Evolutionary conservation across 2,329 filamentous ascomycete genomes (phyloP).

Genomic region (Pseudopithomyces chartarum): DNA sequence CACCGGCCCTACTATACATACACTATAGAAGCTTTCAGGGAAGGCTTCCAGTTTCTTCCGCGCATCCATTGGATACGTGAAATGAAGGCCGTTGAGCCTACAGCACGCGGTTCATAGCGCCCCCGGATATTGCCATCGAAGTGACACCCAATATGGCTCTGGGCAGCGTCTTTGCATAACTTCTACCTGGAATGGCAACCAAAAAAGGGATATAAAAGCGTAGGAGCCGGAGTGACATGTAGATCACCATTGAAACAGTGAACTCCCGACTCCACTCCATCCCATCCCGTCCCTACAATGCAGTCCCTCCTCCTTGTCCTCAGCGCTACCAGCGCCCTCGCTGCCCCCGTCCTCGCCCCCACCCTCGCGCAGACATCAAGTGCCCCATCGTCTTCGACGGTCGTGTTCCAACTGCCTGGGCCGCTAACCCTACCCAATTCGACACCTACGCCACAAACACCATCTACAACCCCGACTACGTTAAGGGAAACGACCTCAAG

Average conservation of each 20-base stretch:
- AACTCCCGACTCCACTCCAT: background rate
- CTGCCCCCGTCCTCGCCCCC: slow-evolving; percentile 25
- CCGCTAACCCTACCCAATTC: slow-evolving; percentile 31
- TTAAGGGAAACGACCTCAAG: slow-evolving; percentile 58
- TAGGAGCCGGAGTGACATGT: background rate
- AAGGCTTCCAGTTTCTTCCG: slow-evolving; percentile 14
- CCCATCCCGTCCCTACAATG: slow-evolving; percentile 21
- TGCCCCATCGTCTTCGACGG: slow-evolving; percentile 47
- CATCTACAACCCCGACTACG: slow-evolving; percentile 58
- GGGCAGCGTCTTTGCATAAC: slow-evolving; percentile 1
- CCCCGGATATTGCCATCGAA: slow-evolving; percentile 15
- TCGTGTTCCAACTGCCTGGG: slow-evolving; percentile 32
- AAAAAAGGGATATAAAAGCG: slow-evolving; percentile 19
- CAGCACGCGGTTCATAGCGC: slow-evolving; percentile 11
- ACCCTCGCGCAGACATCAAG: slow-evolving; percentile 24
- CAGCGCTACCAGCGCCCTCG: slow-evolving; percentile 30
- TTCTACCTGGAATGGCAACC: background rate
- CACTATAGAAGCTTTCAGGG: slow-evolving; percentile 28
- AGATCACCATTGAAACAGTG: no score
- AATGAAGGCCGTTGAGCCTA: slow-evolving; percentile 17
- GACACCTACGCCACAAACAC: slow-evolving; percentile 40
- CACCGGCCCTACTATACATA: slow-evolving; percentile 2
- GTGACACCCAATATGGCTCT: slow-evolving; percentile 13
- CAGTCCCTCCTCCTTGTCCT: slow-evolving; percentile 27
- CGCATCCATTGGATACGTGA: slow-evolving; percentile 20